A percentile compares a stretch with the other conserved stretches of the same genome.
These are phyloP conservation scores for Jasminum sambac DNA, from an alignment of 257 asterid species.

Conservation along the genomic window DNA sequence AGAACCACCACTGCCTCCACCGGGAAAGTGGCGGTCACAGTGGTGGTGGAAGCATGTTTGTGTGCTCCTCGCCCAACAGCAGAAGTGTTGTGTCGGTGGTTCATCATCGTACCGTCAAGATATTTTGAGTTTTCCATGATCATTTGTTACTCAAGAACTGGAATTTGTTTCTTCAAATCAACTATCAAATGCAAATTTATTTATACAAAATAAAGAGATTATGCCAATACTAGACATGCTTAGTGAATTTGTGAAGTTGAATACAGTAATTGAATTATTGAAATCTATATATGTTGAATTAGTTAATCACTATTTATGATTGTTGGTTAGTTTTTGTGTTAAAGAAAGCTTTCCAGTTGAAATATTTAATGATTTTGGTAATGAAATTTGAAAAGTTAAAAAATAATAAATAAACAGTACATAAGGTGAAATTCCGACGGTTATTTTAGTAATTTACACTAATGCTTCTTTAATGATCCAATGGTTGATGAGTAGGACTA, in stretches of 20 bases:
- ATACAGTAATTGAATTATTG: not conserved
- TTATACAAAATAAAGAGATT: not conserved
- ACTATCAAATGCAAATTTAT: not conserved
- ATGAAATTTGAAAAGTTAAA: too few species aligned
- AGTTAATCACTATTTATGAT: not conserved
- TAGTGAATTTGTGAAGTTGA: not conserved
- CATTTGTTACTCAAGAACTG: not conserved
- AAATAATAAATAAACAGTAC: too few species aligned
- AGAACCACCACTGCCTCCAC: constrained; percentile 25
- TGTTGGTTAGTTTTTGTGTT: not conserved
- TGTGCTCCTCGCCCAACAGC: constrained; percentile 44
- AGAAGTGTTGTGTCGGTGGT: constrained; percentile 45
- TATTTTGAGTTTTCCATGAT: constrained; percentile 70
- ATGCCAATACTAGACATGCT: not conserved
- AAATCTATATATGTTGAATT: not conserved
- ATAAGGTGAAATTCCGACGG: too few species aligned
- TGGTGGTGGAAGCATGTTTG: constrained; percentile 37
- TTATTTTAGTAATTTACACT: too few species aligned
- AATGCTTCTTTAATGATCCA: too few species aligned
- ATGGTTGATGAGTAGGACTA: too few species aligned
- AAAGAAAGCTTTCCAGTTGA: not conserved
- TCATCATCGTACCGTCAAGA: constrained; percentile 11
- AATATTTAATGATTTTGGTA: too few species aligned
- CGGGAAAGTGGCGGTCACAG: constrained; percentile 45
- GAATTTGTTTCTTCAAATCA: not conserved